Conservation (phyloP, 352 stramenopile genomes). For the Phytophthora tentaculata region DNA sequence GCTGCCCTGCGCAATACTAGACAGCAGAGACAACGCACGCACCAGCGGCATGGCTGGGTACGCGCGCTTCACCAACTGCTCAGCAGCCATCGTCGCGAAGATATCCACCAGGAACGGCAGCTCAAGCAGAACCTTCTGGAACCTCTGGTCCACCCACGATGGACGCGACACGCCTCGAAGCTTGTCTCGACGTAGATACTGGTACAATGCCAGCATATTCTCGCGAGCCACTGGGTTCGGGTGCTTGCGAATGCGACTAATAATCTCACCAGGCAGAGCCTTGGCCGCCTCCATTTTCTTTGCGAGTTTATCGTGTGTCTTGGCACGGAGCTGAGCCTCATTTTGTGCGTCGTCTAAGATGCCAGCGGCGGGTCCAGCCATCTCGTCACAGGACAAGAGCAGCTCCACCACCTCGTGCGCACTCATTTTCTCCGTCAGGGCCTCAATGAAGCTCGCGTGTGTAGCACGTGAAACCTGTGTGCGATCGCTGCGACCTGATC, state of each 20-base stretch:
- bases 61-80: conserved; percentile 74
- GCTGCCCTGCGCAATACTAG: conserved; percentile 73
- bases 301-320: conserved; percentile 78
- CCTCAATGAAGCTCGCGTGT: conserved; percentile 48
- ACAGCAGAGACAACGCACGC: conserved; percentile 67
- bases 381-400: conserved; percentile 78
- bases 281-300: conserved; percentile 85
- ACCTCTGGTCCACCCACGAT: conserved; percentile 66
- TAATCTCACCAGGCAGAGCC: conserved; percentile 59
- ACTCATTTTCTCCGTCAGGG: conserved; percentile 75
- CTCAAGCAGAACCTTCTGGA: conserved; percentile 76
- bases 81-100: conserved; percentile 62
- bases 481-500: conserved; percentile 60
- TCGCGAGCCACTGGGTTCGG: conserved; percentile 70
- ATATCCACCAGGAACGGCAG: conserved; percentile 83
- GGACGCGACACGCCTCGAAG: conserved; percentile 70
- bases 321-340: conserved; percentile 58
- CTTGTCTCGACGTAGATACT: conserved; percentile 77
- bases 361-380: conserved; percentile 52
- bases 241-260: conserved; percentile 83
- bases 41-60: conserved; percentile 62
- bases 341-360: conserved; percentile 47
- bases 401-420: conserved; percentile 84
- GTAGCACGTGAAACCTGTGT: conserved; percentile 68
- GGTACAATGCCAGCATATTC: conserved; percentile 87